Evolutionary conservation across 2,329 filamentous ascomycete species (phyloP).

Genomic region (Xylaria sp.): DNA sequence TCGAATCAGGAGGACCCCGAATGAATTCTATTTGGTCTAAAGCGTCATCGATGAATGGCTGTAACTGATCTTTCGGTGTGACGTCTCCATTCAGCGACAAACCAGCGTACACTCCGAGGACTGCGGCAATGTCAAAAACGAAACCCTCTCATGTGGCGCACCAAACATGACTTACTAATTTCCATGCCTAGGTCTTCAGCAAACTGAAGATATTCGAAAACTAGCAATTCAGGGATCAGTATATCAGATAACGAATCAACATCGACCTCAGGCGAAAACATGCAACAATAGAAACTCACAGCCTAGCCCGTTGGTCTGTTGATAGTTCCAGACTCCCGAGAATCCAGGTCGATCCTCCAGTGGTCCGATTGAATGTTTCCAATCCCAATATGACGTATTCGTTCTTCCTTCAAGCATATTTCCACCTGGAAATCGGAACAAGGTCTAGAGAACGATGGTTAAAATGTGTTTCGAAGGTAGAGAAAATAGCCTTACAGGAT

Average conservation of each 20-base stretch:
- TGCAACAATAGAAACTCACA: slow-evolving; percentile 30
- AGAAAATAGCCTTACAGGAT: slow-evolving; percentile 53
- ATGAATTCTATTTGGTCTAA: slow-evolving; percentile 73
- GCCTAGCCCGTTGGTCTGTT: slow-evolving; percentile 70
- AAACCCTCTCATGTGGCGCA: neutral
- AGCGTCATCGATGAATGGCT: slow-evolving; percentile 67
- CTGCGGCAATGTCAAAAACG: slow-evolving; percentile 40
- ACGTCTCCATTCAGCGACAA: slow-evolving; percentile 64
- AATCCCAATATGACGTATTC: slow-evolving; percentile 59
- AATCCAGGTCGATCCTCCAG: slow-evolving; percentile 65
- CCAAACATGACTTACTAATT: slow-evolving; percentile 51
- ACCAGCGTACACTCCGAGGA: slow-evolving; percentile 68
- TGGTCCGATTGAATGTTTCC: slow-evolving; percentile 65
- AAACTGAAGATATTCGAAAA: slow-evolving; percentile 71
- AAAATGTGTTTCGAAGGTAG: neutral
- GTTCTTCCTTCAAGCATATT: slow-evolving; percentile 67
- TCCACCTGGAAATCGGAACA: slow-evolving; percentile 73
- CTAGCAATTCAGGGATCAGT: slow-evolving; percentile 6
- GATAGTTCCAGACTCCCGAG: slow-evolving; percentile 67
- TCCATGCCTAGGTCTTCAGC: slow-evolving; percentile 69
- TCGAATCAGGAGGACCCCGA: slow-evolving; percentile 61
- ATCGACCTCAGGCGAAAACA: neutral
- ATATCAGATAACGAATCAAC: neutral
- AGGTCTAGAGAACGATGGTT: slow-evolving; percentile 50
- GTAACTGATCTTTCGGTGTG: slow-evolving; percentile 61